A percentile compares a stretch with the other conserved stretches of the same genome.
Evolutionary conservation across 2,329 filamentous ascomycete species (phyloP).

Genomic region (Alternaria novae-zelandiae): DNA sequence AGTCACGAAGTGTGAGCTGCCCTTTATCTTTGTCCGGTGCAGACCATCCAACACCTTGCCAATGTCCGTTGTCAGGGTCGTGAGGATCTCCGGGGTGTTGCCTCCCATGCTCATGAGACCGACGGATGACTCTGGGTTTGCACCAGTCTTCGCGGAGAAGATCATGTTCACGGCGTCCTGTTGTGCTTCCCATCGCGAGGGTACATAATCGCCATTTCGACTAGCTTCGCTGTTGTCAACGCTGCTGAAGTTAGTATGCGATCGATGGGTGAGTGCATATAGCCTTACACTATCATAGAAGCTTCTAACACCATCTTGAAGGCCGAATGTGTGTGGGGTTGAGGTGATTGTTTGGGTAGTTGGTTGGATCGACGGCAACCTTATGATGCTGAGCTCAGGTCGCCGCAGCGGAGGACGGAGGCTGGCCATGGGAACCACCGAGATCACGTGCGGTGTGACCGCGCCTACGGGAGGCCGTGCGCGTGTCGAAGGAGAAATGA

Average conservation of each 20-base stretch:
- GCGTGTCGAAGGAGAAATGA: not conserved
- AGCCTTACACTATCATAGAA: conserved; percentile 84
- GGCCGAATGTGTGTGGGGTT: conserved; percentile 9
- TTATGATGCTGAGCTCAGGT: conserved; percentile 30
- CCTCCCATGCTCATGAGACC: conserved; percentile 99
- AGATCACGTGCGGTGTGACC: not conserved
- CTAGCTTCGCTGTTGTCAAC: conserved; percentile 99
- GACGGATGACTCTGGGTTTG: conserved; percentile 95
- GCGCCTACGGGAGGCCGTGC: conserved; percentile 13
- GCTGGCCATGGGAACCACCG: conserved; percentile 11
- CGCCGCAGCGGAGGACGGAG: conserved; percentile 30
- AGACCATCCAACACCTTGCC: conserved; percentile 92
- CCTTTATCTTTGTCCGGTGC: conserved; percentile 84
- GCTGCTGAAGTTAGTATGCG: conserved; percentile 51
- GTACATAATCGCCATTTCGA: conserved; percentile 91
- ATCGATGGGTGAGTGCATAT: conserved; percentile 21
- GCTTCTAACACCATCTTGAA: conserved; percentile 96
- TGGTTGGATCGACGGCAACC: conserved; percentile 19
- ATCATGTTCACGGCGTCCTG: conserved; percentile 92
- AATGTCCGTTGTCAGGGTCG: conserved; percentile 93
- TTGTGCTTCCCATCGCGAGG: conserved; percentile 95
- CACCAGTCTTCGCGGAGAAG: conserved; percentile 93
- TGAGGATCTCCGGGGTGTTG: conserved; percentile 94
- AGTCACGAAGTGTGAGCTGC: conserved; percentile 85
- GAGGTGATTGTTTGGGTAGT: conserved; percentile 8